Evolutionary conservation across 441 rosid genomes (phyloP), one percentile per base, ranked within the genome.

Genomic region (Arabidopsis lyrata): DNA sequence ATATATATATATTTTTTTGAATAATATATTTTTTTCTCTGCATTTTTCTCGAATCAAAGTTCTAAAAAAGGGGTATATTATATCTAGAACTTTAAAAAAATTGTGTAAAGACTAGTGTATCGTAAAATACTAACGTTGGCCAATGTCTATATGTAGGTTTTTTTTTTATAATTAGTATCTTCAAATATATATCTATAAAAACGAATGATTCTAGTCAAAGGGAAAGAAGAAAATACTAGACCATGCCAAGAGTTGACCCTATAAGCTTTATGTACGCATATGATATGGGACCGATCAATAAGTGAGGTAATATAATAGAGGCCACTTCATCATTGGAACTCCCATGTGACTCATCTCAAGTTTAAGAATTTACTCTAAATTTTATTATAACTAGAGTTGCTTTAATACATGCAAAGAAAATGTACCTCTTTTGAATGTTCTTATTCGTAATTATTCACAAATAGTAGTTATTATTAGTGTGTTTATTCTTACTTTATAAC

Each of bases 221-320:
- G 20, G 20, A 18, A 18, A 18, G 15, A 52, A 41, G 53, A 61
- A 50, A 63, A 41, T 6, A 72, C 7, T 14, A 9, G 68, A 44
- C 70, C 24, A 14, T 65, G 42, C 9, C 8, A 66, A 74, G 78
- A 74, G 78, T 74, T 74, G 78, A 66, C 78, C 53, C 20, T 22
- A 6, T 39, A 66, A 35, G 20, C 38, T 73, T 5, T 42, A 44
- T 53, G 31, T n/a, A 54, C 6, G 70, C 57, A 57, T 65, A 66
- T 58, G 44, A n/a, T 13, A 39, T 14, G 54, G 73, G 78, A 66
- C 73, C 55, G 13, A 56, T 47, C 66, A 73, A 65, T 73, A 73
- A 73, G 71, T 65, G 71, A 64, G 50, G 38, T 61, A 62, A 22
- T 47, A 63, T 5, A 15, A 45, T 7, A 16, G 58, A 45, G 49